Evolutionary conservation across 768 basidiomycete species (phyloP).

Genomic region (Lactifluus pinguis): DNA sequence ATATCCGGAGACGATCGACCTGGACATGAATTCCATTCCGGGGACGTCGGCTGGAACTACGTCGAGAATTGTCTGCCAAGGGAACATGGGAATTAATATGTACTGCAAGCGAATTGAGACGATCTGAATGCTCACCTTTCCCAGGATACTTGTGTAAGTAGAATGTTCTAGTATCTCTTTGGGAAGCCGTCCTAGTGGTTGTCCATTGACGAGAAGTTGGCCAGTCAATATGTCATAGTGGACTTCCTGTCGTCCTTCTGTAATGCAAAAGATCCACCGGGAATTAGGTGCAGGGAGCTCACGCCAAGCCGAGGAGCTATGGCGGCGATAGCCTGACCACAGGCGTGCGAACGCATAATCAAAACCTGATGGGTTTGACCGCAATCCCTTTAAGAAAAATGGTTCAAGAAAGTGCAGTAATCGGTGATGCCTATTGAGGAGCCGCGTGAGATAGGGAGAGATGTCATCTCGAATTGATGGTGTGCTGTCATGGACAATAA

Average conservation of each 20-base stretch:
- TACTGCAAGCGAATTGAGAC: neutral
- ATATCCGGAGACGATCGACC: neutral
- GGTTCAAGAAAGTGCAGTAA: neutral
- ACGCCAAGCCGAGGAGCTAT: neutral
- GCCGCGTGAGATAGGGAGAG: neutral
- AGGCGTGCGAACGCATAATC: neutral
- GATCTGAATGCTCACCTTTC: neutral
- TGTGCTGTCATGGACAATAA: neutral
- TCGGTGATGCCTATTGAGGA: neutral
- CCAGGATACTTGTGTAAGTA: neutral
- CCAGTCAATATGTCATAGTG: neutral
- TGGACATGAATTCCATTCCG: constrained; percentile 2
- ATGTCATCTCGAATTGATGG: neutral
- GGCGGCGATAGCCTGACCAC: neutral
- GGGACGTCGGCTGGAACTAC: neutral
- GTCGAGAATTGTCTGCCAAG: neutral
- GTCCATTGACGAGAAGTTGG: neutral
- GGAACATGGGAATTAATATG: neutral
- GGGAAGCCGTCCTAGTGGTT: constrained; percentile 1
- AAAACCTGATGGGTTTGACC: neutral
- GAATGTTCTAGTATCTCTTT: neutral
- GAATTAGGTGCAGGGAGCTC: neutral
- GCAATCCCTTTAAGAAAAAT: neutral
- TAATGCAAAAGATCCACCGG: neutral
- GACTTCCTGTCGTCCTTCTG: neutral